Conservation (phyloP, 2,329 filamentous ascomycete species). For the Zalaria obscura region DNA sequence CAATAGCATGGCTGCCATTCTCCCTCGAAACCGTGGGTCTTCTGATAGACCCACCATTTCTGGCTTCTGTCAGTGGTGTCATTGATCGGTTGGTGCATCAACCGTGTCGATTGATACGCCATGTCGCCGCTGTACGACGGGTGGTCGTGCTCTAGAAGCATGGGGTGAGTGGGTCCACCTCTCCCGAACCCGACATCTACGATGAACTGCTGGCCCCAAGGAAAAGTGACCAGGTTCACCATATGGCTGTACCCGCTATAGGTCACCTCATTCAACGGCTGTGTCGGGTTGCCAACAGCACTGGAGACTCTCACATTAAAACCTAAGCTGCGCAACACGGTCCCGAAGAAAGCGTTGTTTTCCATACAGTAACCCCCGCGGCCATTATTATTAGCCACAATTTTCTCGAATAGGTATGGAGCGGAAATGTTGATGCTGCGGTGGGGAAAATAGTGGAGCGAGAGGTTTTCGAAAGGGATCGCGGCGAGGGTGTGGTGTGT, state of each 20-base stretch:
- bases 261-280: neutral
- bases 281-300: neutral
- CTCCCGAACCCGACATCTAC: constrained; percentile 30
- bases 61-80: constrained; percentile 18
- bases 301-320: constrained; percentile 29
- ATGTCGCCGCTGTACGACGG: neutral
- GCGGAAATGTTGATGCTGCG: constrained; percentile 35
- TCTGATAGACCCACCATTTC: constrained; percentile 30
- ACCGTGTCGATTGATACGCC: neutral
- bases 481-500: constrained; percentile 26
- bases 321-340: constrained; percentile 36
- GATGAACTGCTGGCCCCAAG: constrained; percentile 10
- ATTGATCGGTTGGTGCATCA: constrained; percentile 2
- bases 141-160: constrained; percentile 5
- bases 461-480: constrained; percentile 44
- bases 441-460: constrained; percentile 38
- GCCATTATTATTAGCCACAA: constrained; percentile 27
- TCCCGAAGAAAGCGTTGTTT: constrained; percentile 39
- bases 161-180: constrained; percentile 21
- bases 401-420: constrained; percentile 37
- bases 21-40: constrained; percentile 17
- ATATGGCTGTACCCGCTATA: constrained; percentile 24
- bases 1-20: constrained; percentile 49
- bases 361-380: constrained; percentile 50
- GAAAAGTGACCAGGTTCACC: constrained; percentile 29